Base-by-base conservation (phyloP, 106 monocot genomes). In the Dendrobium officinale region DNA sequence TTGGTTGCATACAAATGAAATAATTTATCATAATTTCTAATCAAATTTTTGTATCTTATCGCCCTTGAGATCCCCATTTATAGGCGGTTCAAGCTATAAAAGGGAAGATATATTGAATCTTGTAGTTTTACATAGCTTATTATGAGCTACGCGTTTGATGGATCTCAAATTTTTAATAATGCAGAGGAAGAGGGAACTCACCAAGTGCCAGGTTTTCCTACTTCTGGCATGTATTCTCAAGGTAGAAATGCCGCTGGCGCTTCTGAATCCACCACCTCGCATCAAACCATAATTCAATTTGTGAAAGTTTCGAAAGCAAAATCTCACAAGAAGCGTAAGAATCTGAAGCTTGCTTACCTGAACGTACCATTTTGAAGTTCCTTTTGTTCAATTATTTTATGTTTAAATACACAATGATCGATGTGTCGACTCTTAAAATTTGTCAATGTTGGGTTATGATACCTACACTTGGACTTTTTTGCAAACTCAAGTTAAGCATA, bases 321-420 rank as follows among this genome's bases (percentile, higher is more conserved):
- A 54, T 48, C 49, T 82, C 87, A 80, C 72, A 88, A 90, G 67
- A 85, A 64, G 59, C 81, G 90, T 92, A 86, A 92, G 92, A 67
- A 47, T 81, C 27, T 24, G 42, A 18, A 19, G 8, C 15, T 19
- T 15, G 2, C 70, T 43, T 18, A 45, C 2, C 75, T 59, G 18
- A 27, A 79, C 13, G 22, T 54, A 72, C 43, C 18, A 4, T 24
- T 27, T 73, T 72, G 42, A 27, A 10, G 44, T 61, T 22, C 1
- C n/a, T 7, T 40, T 45, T 45, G 20, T 29, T 77, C 27, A 18
- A 74, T 43, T 74, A 41, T 74, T 42, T 74, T 43, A 19, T 20
- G 43, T 74, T 74, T 43, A 74, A 18, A 42, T 17, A 19, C 43
- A 77, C 24, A 15, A 77, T 77, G 45, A 7, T 77, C 4, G 4